These are phyloP conservation scores for Penicillium sp. DNA, from an alignment of 2,329 filamentous ascomycete genomes.

Conservation along the genomic window DNA sequence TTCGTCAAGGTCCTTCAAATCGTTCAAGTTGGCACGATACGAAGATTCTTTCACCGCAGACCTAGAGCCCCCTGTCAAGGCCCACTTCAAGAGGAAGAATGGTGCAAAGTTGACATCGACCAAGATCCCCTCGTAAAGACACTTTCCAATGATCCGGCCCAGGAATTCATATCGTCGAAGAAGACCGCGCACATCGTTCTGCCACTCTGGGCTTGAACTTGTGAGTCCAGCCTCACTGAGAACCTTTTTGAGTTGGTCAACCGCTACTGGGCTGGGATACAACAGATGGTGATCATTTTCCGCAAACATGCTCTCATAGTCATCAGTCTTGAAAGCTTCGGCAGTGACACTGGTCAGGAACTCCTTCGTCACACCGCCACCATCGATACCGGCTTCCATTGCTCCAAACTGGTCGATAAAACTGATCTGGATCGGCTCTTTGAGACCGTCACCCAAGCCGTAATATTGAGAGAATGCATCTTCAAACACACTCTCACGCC, in stretches of 20 bases:
- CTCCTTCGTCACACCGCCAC: conserved; percentile 93
- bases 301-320: conserved; percentile 59
- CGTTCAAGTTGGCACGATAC: conserved; percentile 89
- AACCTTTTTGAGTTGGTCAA: conserved; percentile 59
- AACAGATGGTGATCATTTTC: conserved; percentile 78
- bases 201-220: conserved; percentile 51
- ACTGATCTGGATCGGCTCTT: conserved; percentile 92
- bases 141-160: conserved; percentile 87
- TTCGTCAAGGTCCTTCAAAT: conserved; percentile 83
- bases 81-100: conserved; percentile 95
- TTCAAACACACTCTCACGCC: conserved; percentile 68
- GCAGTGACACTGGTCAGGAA: conserved; percentile 82
- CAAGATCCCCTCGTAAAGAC: conserved; percentile 91
- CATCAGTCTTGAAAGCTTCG: conserved; percentile 64
- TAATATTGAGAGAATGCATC: conserved; percentile 83
- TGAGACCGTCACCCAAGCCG: conserved; percentile 67
- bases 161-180: conserved; percentile 79
- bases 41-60: conserved; percentile 58
- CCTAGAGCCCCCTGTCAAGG: conserved; percentile 58
- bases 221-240: conserved; percentile 46
- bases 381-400: conserved; percentile 86
- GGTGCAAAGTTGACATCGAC: conserved; percentile 87
- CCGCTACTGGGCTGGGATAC: conserved; percentile 73
- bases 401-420: conserved; percentile 87
- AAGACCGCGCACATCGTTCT: conserved; percentile 50